Percentiles rank a stretch among this genome's conserved stretches.
phyloP scores from a whole-genome alignment of 73 alveolate species.

The Loxodes magnus region DNA sequence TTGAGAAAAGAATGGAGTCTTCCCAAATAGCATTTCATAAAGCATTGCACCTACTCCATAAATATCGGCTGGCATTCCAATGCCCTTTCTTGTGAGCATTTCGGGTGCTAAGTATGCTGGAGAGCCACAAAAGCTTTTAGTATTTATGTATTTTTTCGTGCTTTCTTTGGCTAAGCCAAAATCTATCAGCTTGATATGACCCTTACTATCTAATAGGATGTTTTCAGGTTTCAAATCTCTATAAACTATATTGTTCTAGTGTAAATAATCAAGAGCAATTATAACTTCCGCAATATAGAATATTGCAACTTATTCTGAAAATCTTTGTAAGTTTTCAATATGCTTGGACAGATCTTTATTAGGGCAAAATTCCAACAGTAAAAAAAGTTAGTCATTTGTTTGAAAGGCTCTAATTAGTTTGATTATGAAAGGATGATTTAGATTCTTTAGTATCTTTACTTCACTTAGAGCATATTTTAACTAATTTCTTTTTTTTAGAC shows the following conservation, averaged over 20 bases:
- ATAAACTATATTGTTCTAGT: conserved; percentile 30
- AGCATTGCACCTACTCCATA: conserved; percentile 86
- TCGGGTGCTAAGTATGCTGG: conserved; percentile 97
- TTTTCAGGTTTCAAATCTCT: conserved; percentile 93
- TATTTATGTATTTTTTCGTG: conserved; percentile 40
- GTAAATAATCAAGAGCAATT: conserved; percentile 43
- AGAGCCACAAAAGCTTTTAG: conserved; percentile 91
- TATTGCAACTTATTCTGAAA: conserved; percentile 41
- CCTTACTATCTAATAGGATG: conserved; percentile 64
- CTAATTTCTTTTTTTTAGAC: not conserved
- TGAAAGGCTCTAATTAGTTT: conserved; percentile 27
- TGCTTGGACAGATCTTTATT: conserved; percentile 40
- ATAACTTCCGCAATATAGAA: conserved; percentile 39
- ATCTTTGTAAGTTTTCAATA: conserved; percentile 19
- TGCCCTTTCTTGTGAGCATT: conserved; percentile 73
- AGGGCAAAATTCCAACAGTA: conserved; percentile 51
- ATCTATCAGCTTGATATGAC: conserved; percentile 76
- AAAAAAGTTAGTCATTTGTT: conserved; percentile 28
- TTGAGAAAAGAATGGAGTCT: conserved; percentile 59
- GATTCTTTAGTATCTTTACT: conserved; percentile 14
- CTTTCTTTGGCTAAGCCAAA: conserved; percentile 85
- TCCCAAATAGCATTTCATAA: conserved; percentile 95
- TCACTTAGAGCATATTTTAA: conserved; percentile 23
- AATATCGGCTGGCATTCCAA: conserved; percentile 89
- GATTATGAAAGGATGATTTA: conserved; percentile 42